phyloP scores from a whole-genome alignment of 768 basidiomycete species.

The Psilocybe sp. region DNA sequence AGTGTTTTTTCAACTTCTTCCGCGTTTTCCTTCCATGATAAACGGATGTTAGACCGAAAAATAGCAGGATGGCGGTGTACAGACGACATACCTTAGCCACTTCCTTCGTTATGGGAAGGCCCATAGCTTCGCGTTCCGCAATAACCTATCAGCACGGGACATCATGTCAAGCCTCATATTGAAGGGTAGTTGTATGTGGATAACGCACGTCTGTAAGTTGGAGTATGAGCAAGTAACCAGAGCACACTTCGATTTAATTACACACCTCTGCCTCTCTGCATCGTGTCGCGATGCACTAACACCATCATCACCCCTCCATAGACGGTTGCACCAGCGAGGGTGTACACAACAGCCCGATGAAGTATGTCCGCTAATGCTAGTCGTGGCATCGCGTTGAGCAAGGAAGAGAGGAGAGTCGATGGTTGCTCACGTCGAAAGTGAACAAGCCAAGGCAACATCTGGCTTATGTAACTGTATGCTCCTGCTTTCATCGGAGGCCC shows the following conservation, averaged over 20 bases:
- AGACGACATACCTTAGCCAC: slow-evolving; percentile 20
- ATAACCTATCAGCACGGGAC: slow-evolving; percentile 25
- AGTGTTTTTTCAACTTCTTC: slow-evolving; percentile 37
- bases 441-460: background rate
- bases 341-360: slow-evolving; percentile 54
- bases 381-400: slow-evolving; percentile 17
- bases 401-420: background rate
- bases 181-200: slow-evolving; percentile 1
- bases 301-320: slow-evolving; percentile 54
- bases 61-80: background rate
- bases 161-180: background rate
- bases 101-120: slow-evolving; percentile 22
- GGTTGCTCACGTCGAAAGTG: background rate
- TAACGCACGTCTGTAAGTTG: slow-evolving; percentile 29
- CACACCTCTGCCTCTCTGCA: slow-evolving; percentile 56
- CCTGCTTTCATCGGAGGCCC: no score
- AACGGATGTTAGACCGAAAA: slow-evolving; percentile 3
- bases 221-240: slow-evolving; percentile 6
- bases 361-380: slow-evolving; percentile 15
- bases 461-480: background rate
- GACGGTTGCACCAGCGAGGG: slow-evolving; percentile 47
- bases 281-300: slow-evolving; percentile 50
- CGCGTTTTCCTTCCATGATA: slow-evolving; percentile 24
- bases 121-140: slow-evolving; percentile 27
- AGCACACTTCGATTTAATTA: slow-evolving; percentile 2